Conservation (phyloP, 345 rosid species). For the Euphorbia lathyris region DNA sequence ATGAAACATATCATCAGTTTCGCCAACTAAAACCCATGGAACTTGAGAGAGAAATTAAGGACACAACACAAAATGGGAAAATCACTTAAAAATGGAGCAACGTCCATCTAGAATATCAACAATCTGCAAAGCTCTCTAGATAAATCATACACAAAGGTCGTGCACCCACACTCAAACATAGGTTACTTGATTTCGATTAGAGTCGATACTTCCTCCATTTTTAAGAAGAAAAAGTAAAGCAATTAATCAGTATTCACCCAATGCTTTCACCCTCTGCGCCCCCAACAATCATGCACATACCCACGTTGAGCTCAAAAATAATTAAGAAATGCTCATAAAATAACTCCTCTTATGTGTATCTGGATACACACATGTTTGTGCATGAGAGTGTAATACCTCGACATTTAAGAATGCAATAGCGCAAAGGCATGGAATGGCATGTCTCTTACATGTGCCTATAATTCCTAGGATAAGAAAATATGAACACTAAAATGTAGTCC, state of each 20-base stretch:
- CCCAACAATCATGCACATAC: not conserved
- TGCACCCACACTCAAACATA: not conserved
- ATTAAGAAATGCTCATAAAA: not conserved
- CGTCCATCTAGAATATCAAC: not conserved
- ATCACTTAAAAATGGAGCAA: slow-evolving; percentile 3
- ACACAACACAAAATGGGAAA: not conserved
- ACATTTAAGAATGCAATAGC: not conserved
- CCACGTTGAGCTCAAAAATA: not conserved
- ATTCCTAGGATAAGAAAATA: not conserved
- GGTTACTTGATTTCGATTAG: not conserved
- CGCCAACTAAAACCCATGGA: not conserved
- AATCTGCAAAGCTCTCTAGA: not conserved
- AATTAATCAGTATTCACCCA: not conserved
- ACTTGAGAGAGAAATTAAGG: not conserved
- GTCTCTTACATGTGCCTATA: not conserved
- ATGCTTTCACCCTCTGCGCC: not conserved
- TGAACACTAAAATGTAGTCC: not conserved
- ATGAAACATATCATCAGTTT: slow-evolving; percentile 22
- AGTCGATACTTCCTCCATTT: not conserved
- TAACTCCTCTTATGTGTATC: not conserved
- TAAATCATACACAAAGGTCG: not conserved
- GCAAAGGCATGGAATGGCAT: not conserved
- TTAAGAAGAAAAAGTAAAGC: not conserved
- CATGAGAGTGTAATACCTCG: not conserved
- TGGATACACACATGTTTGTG: too few species aligned